Conservation (phyloP, 2,329 filamentous ascomycete genomes). For the Rhinocladiella mackenziei region DNA sequence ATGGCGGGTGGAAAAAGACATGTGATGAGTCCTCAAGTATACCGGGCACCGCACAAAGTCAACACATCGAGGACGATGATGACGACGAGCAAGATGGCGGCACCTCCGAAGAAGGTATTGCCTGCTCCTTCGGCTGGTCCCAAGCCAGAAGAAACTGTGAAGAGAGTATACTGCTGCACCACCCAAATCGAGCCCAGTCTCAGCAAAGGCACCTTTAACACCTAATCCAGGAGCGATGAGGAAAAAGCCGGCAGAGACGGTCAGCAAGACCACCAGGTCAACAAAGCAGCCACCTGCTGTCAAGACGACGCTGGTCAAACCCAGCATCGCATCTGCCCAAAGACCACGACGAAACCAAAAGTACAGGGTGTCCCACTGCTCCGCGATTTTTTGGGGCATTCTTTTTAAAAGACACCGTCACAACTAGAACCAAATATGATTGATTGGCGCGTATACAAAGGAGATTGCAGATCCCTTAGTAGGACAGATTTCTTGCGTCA, state of each 20-base stretch:
- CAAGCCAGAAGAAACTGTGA: background rate
- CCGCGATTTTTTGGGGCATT: too few relatives aligned
- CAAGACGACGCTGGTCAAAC: constrained; percentile 7
- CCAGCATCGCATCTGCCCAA: constrained; percentile 11
- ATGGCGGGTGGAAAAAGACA: constrained; percentile 23
- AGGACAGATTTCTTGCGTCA: too few relatives aligned
- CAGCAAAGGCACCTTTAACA: constrained; percentile 6
- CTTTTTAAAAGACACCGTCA: background rate
- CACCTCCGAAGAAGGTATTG: constrained; percentile 24
- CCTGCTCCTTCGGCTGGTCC: constrained; percentile 17
- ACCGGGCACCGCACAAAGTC: constrained; percentile 25
- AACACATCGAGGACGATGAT: constrained; percentile 28
- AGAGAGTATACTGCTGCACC: constrained; percentile 10
- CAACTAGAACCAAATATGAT: constrained; percentile 1
- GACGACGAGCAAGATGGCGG: constrained; percentile 22
- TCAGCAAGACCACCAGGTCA: constrained; percentile 3
- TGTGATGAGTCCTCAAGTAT: constrained; percentile 25
- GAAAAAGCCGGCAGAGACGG: constrained; percentile 12
- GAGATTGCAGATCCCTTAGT: too few relatives aligned
- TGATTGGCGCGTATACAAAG: constrained; percentile 8
- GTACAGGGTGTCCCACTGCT: constrained; percentile 7
- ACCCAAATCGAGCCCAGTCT: constrained; percentile 8
- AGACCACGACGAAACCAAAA: constrained; percentile 9
- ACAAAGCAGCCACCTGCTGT: constrained; percentile 14
- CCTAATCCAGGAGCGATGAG: constrained; percentile 25